phyloP scores from a whole-genome alignment of 1,284 basidiomycete genomes.

The Irpex sp. region DNA sequence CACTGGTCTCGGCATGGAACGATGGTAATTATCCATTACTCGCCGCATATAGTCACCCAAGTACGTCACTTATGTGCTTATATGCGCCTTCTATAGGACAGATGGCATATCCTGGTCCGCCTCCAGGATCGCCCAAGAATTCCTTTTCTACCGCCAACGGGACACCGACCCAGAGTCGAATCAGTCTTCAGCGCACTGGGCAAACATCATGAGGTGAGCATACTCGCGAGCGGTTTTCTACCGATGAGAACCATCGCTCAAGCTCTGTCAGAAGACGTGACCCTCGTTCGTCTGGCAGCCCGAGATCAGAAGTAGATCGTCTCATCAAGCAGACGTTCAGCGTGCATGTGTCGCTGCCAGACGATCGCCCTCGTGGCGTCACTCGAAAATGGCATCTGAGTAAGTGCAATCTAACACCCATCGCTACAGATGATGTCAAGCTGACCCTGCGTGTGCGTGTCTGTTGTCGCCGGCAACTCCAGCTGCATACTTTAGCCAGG shows the following conservation, averaged over 20 bases:
- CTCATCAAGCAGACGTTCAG: constrained; percentile 84
- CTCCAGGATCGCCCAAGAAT: constrained; percentile 48
- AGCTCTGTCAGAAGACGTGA: constrained; percentile 21
- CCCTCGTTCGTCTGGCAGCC: constrained; percentile 20
- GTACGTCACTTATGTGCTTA: background rate
- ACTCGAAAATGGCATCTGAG: constrained; percentile 80
- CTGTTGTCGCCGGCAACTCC: constrained; percentile 1
- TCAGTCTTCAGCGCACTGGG: constrained; percentile 70
- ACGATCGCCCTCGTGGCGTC: constrained; percentile 57
- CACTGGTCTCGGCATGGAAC: constrained; percentile 76
- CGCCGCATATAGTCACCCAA: background rate
- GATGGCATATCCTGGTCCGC: constrained; percentile 52
- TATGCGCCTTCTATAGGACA: constrained; percentile 44
- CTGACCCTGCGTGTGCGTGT: background rate
- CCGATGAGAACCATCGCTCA: background rate
- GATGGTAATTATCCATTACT: constrained; percentile 46
- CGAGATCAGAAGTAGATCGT: constrained; percentile 28
- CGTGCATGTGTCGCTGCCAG: constrained; percentile 68
- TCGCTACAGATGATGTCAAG: background rate
- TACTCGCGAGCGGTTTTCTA: background rate
- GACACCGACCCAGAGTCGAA: constrained; percentile 67
- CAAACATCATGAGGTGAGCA: constrained; percentile 62
- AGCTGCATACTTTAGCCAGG: constrained; percentile 82
- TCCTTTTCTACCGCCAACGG: constrained; percentile 80
- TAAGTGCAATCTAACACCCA: constrained; percentile 36